Base-by-base conservation (phyloP, 176 grass and related monocot species). In the Oryza longistaminata region DNA sequence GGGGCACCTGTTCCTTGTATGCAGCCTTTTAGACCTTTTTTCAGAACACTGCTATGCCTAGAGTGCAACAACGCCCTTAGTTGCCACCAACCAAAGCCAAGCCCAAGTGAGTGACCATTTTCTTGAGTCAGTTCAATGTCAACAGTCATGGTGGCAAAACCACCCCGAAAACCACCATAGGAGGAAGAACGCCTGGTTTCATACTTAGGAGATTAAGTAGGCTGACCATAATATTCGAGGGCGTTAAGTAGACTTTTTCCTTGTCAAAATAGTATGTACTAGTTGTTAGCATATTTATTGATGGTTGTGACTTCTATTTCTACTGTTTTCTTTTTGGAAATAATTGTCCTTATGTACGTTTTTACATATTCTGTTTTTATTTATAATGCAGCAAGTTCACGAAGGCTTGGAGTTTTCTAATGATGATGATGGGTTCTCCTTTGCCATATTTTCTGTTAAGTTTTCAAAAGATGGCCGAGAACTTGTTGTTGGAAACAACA, bases 371-470 rank as follows among this genome's bases (percentile, higher is more conserved):
- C 27, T 70, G 22, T 43, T 66, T 72, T 42, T 71, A 74, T 82
- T 76, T 44, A 74, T 74, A 60, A 73, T 85, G 37, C 82, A 95
- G 93, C 88, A 93, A n/a, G 86, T 93, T 81, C 88, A 96, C 48
- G 90, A 93, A 73, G 72, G 42, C 62, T 80, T 96, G 73, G 88
- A 96, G 33, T 93, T 96, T 42, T 87, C 84, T 73, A 69, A 42
- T 42, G 87, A 49, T 45, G 90, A 85, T 34, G 61, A 85, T 5
- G 88, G 66, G 49, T 64, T 45, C 25, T 48, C 66, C n/a, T 91
- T 93, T 68, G 88, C 83, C 66, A 93, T 93, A 93, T 96, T 93
- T 81, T 96, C 93, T 62, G 80, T 96, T 35, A 91, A 93, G 15
- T 96, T 93, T 73, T 96, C 93, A 80, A 90, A 53, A 66, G 88